Evolutionary conservation across 1,139 yeast species (phyloP).

Genomic region (Yamadazyma kanchanaburiensis): DNA sequence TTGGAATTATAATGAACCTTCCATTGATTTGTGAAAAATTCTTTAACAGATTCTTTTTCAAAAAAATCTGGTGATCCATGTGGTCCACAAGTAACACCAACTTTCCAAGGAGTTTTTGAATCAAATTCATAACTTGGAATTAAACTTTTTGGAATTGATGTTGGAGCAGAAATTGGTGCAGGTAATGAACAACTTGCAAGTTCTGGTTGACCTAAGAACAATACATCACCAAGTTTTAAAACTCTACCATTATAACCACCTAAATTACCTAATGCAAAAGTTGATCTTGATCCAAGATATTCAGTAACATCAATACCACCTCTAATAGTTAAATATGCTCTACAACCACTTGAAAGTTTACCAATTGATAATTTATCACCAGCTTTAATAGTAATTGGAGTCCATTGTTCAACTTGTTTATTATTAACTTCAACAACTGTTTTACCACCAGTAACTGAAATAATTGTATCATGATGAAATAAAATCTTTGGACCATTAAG

Average conservation of each 20-base stretch:
- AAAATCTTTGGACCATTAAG: conserved; percentile 79
- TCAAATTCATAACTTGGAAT: conserved; percentile 48
- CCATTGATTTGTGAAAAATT: conserved; percentile 79
- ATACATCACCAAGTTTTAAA: conserved; percentile 86
- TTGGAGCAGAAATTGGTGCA: conserved; percentile 64
- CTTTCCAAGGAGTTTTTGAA: conserved; percentile 64
- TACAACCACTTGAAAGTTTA: conserved; percentile 75
- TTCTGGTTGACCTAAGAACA: conserved; percentile 78
- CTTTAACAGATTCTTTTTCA: conserved; percentile 66
- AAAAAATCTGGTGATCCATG: conserved; percentile 97
- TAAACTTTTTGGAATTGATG: conserved; percentile 51
- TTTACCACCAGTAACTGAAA: conserved; percentile 85
- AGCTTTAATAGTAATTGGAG: conserved; percentile 62
- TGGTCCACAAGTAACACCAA: conserved; percentile 95
- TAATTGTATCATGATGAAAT: conserved; percentile 75
- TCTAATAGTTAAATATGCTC: conserved; percentile 84
- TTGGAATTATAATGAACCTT: conserved; percentile 95
- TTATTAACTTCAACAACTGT: conserved; percentile 68
- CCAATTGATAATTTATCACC: conserved; percentile 84
- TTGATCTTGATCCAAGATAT: conserved; percentile 92
- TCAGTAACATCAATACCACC: conserved; percentile 94
- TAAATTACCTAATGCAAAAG: conserved; percentile 89
- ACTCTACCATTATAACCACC: conserved; percentile 96
- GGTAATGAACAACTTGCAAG: conserved; percentile 68
- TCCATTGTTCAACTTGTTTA: conserved; percentile 51